Conservation (phyloP, 2,329 filamentous ascomycete genomes). For the Colletotrichum brevisporum region DNA sequence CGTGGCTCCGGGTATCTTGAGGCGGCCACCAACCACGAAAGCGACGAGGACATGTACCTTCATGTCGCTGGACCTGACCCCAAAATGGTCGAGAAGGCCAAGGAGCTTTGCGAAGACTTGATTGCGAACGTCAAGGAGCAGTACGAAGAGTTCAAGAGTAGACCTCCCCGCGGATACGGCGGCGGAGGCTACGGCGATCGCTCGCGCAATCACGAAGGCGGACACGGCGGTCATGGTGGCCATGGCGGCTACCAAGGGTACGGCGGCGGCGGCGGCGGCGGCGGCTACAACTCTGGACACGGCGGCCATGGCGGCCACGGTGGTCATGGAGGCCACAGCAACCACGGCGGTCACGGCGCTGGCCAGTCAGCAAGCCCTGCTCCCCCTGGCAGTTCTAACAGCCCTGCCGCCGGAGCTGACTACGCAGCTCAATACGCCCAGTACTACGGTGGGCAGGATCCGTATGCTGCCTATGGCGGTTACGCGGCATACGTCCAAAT, state of each 20-base stretch:
- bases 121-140: constrained; percentile 88
- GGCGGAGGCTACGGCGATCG: constrained; percentile 59
- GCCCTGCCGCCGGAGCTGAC: constrained; percentile 61
- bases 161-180: constrained; percentile 77
- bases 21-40: constrained; percentile 87
- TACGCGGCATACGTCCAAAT: constrained; percentile 83
- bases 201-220: constrained; percentile 55
- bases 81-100: constrained; percentile 87
- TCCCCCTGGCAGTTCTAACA: constrained; percentile 51
- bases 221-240: constrained; percentile 57
- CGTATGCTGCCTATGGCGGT: constrained; percentile 92
- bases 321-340: constrained; percentile 55
- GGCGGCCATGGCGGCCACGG: constrained; percentile 49
- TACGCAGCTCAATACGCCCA: constrained; percentile 88
- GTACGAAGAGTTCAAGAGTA: constrained; percentile 91
- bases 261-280: constrained; percentile 18
- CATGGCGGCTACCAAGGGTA: constrained; percentile 55
- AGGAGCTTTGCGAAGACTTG: constrained; percentile 89
- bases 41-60: constrained; percentile 96
- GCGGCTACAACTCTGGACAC: constrained; percentile 38
- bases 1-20: constrained; percentile 96
- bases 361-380: constrained; percentile 45
- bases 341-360: constrained; percentile 40
- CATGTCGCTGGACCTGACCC: constrained; percentile 96
- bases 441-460: constrained; percentile 83